A percentile compares a stretch with the other conserved stretches of the same genome.
Evolutionary conservation across 1,284 basidiomycete species (phyloP).

Genomic region (Coniferiporia weirii): DNA sequence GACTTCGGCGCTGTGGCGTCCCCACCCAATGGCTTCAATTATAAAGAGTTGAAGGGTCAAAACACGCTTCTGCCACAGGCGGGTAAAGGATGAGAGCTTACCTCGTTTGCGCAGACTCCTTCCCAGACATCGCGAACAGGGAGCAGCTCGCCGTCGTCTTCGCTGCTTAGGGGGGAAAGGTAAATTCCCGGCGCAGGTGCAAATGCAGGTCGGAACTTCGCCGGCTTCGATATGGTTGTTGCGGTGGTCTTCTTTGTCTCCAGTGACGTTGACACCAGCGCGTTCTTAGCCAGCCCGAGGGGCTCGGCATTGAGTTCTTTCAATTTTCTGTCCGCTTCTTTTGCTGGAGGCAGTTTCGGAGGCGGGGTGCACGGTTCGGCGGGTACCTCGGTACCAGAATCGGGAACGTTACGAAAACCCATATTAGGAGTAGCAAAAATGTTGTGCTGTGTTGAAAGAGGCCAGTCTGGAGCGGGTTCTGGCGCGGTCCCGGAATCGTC

Average conservation of each 20-base stretch:
- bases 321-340: neutral
- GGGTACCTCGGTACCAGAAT: neutral
- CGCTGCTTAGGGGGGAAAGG: slow-evolving; percentile 41
- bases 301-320: neutral
- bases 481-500: neutral
- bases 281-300: neutral
- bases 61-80: neutral
- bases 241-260: neutral
- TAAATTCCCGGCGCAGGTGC: slow-evolving; percentile 40
- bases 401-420: neutral
- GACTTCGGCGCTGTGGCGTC: neutral
- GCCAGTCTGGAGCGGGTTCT: neutral
- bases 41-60: neutral
- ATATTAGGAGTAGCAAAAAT: neutral
- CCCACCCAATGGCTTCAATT: neutral
- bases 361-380: neutral
- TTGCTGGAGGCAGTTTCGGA: neutral
- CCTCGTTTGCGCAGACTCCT: neutral
- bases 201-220: slow-evolving; percentile 26
- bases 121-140: neutral
- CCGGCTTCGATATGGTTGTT: neutral
- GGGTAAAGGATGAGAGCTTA: neutral
- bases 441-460: neutral
- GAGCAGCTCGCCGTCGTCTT: neutral
- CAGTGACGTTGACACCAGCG: neutral